Evolutionary conservation across 768 basidiomycete genomes (phyloP), one percentile per base, ranked within the genome.

Genomic region (Coprinellus micaceus): DNA sequence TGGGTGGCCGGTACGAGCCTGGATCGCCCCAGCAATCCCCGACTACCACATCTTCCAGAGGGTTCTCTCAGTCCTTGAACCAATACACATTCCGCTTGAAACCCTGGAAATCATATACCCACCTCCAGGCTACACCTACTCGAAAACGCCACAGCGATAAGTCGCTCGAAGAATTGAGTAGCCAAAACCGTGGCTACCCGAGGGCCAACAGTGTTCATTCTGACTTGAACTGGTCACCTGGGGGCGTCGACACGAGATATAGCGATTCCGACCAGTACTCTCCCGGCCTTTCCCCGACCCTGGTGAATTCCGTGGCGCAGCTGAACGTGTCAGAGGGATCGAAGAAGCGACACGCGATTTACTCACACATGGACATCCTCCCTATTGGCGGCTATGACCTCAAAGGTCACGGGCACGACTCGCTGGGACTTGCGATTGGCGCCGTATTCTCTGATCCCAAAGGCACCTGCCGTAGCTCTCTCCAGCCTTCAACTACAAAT

Each of bases 261-360:
- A 6, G 13, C 33, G n/a, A 33, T 13, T 33, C 33, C 33, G 33
- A 13, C 33, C 7, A 6, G 13, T 29, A n/a, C 30, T 51, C 33
- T 10, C 4, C 19, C 15, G 29, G 49, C 29, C 30, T 21, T 4
- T 39, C 49, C 17, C 33, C 30, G 13, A 51, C 49, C 21, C 22
- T 51, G 30, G 19, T 19, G 4, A 30, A 51, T 19, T 51, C 33
- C 22, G 49, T 30, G 13, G 49, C 13, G 7, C 30, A 36, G 19
- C 29, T 51, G 30, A 24, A 37, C 22, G 2, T 51, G 19, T 9
- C 11, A 7, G 19, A 45, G 25, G 25, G 41, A 30, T 37, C 61
- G 15, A 65, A 60, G 43, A 74, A 70, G 58, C 69, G 76, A 12
- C 74, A 75, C 48, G 76, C 73, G 3, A 72, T 76, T 10, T 75